Evolutionary conservation across 768 basidiomycete genomes (phyloP), one percentile per base, ranked within the genome.

Genomic region (Saitozyma sp.): DNA sequence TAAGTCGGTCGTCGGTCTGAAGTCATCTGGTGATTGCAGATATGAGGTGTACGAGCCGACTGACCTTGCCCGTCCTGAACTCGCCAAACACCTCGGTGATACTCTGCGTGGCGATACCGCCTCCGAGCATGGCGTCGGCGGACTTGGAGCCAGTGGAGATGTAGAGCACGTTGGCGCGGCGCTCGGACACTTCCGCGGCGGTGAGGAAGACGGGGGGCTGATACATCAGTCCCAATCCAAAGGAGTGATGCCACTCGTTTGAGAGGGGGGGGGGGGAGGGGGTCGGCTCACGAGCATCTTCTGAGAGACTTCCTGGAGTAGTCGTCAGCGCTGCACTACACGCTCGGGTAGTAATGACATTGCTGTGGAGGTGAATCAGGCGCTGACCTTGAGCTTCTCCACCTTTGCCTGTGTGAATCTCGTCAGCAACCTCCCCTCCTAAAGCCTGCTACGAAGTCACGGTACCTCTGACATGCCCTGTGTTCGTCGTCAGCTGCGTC

Each of bases 41-140:
- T 29, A 5, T 29, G 29, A 29, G 29, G 29, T 5, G 29, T 6
- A 46, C 42, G 48, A 11, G 10, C 11, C 19, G 39, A 59, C 76
- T 61, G n/a, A 75, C 78, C 63, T 79, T 79, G 8, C 94, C 94
- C 0, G 95, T 97, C 40, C 94, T 86, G 79, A 90, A 97, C 79
- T 98, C 94, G 50, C 95, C 94, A 73, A 92, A 98, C 2, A 97
- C 93, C 85, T 97, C 94, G 4, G 91, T 89, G 63, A 96, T 92
- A 8, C 91, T 92, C 75, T 96, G 93, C 8, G 94, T 94, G 83
- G 88, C 86, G 59, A 96, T 81, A 0, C 93, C 92, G 17, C 93
- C 92, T 51, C 92, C 93, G 1, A 96, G 84, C 60, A 95, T 91
- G 84, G 65, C 64, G 73, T 97, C 94, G 7, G 95, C 92, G 8